A percentile compares a stretch with the other conserved stretches of the same genome.
Conservation (phyloP, 1,284 basidiomycete species). For the Inonotus hispidus region DNA sequence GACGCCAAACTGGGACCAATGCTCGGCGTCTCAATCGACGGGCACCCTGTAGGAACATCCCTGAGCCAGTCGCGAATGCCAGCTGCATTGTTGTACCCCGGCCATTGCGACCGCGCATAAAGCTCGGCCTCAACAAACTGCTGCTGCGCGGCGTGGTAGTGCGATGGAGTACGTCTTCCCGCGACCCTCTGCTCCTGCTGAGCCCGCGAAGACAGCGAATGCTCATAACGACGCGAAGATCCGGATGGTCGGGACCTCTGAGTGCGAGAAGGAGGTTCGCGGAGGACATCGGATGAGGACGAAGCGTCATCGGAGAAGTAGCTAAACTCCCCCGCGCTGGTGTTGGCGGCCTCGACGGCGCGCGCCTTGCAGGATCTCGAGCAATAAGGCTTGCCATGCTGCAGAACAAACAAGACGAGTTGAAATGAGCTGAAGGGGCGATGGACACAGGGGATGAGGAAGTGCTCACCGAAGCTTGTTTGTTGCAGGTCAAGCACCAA, state of each 20-base stretch:
- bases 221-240: not conserved
- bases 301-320: conserved; percentile 1
- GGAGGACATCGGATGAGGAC: conserved; percentile 5
- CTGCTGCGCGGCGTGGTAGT: not conserved
- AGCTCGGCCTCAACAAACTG: not conserved
- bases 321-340: not conserved
- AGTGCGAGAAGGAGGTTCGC: not conserved
- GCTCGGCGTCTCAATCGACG: conserved; percentile 28
- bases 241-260: not conserved
- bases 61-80: conserved; percentile 33
- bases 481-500: conserved; percentile 62
- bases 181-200: not conserved
- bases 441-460: conserved; percentile 4
- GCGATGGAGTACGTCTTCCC: not conserved
- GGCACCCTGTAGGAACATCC: conserved; percentile 15
- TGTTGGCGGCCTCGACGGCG: conserved; percentile 5
- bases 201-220: conserved; percentile 8
- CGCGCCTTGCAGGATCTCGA: conserved; percentile 39
- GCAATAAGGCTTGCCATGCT: conserved; percentile 53
- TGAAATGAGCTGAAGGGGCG: conserved; percentile 18
- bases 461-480: conserved; percentile 43
- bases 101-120: conserved; percentile 9
- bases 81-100: conserved; percentile 24
- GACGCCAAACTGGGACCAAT: conserved; percentile 26
- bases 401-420: conserved; percentile 3